Conservation (phyloP, 1,139 yeast species). For the Zygotorulaspora mrakii region DNA sequence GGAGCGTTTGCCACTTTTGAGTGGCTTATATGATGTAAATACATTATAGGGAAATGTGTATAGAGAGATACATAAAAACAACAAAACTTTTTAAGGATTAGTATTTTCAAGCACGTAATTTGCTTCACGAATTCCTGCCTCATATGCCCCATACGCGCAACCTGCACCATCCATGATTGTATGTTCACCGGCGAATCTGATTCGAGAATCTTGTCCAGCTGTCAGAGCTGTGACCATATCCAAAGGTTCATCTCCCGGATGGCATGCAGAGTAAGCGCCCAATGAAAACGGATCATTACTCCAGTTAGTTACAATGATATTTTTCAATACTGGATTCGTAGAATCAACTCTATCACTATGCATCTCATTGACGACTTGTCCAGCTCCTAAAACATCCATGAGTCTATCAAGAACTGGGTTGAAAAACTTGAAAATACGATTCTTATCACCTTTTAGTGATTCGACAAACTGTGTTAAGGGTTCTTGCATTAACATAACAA, state of each 20-base stretch:
- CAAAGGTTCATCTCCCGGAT: conserved; percentile 64
- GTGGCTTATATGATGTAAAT: too few relatives aligned
- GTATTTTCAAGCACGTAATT: conserved; percentile 30
- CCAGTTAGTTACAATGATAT: conserved; percentile 62
- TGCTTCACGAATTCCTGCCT: conserved; percentile 71
- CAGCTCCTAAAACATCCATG: conserved; percentile 22
- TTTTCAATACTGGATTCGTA: conserved; percentile 46
- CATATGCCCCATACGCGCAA: conserved; percentile 78
- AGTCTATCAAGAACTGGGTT: conserved; percentile 41
- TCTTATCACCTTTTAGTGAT: conserved; percentile 35
- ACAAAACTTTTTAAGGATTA: conserved; percentile 7
- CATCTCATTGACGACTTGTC: conserved; percentile 21
- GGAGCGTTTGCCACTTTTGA: too few relatives aligned
- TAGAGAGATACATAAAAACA: too few relatives aligned
- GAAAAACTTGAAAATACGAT: conserved; percentile 43
- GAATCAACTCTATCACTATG: conserved; percentile 6
- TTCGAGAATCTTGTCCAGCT: conserved; percentile 50
- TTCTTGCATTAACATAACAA: conserved; percentile 63
- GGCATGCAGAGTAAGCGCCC: conserved; percentile 72
- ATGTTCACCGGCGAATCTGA: conserved; percentile 86
- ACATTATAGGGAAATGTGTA: conserved; percentile 1
- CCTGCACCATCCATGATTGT: conserved; percentile 75
- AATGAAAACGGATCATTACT: conserved; percentile 61
- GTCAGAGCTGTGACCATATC: conserved; percentile 53
- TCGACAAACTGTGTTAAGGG: conserved; percentile 59